Percentiles rank a stretch among this genome's conserved stretches.
Conservation (phyloP, 164 flowering plant species). For the grape (Vitis vinifera) region ASM3070453v1 NC_081823.1:7399001-7399500, state of each 20-base stretch:
- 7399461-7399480: too few relatives aligned
- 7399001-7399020: background rate
- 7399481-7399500: too few relatives aligned
- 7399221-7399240: background rate
- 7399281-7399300: constrained; percentile 34
- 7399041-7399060: background rate
- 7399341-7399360: constrained; percentile 40
- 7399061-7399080: too few relatives aligned
- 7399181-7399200: background rate
- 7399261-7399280: background rate
- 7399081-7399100: background rate
- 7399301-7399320: constrained; percentile 83
- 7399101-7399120: background rate
- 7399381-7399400: too few relatives aligned
- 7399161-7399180: background rate
- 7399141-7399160: background rate
- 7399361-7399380: background rate
- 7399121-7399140: too few relatives aligned
- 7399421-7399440: too few relatives aligned
- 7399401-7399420: too few relatives aligned
- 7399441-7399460: too few relatives aligned
- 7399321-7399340: constrained; percentile 74
- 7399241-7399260: background rate
- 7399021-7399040: background rate
- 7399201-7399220: background rate